Conservation (phyloP, 2,329 filamentous ascomycete genomes). For the Trichophyton schoenleinii region DNA sequence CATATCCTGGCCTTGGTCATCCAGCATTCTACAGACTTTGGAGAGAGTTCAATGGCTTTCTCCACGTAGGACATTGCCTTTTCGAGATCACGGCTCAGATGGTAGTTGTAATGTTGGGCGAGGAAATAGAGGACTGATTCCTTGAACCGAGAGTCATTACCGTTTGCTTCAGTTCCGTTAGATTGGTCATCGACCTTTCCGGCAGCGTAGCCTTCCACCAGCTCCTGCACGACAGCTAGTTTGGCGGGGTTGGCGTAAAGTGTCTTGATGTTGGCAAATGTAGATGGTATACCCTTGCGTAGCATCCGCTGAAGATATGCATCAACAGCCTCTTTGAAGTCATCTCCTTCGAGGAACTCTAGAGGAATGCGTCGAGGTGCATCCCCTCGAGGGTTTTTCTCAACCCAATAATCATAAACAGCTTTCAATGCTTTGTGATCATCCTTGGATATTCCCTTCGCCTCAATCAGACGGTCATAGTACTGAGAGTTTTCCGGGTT, state of each 20-base stretch:
- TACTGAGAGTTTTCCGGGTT: conserved; percentile 82
- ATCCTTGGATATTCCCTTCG: conserved; percentile 49
- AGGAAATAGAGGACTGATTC: conserved; percentile 82
- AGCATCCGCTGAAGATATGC: conserved; percentile 73
- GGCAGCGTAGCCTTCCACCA: conserved; percentile 67
- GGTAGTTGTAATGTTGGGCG: conserved; percentile 93
- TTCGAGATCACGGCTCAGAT: conserved; percentile 66
- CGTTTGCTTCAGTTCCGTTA: conserved; percentile 40
- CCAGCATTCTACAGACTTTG: conserved; percentile 76
- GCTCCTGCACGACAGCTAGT: conserved; percentile 57
- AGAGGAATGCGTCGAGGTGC: conserved; percentile 75
- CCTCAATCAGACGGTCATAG: conserved; percentile 63
- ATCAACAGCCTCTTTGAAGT: conserved; percentile 66
- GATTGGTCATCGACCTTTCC: conserved; percentile 37
- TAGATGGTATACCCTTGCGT: conserved; percentile 84
- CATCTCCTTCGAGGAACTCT: conserved; percentile 73
- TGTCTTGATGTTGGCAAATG: conserved; percentile 92
- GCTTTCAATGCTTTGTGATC: conserved; percentile 55
- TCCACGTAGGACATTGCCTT: conserved; percentile 77
- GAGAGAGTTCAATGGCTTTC: conserved; percentile 65
- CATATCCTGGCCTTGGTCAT: conserved; percentile 92
- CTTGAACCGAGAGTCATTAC: conserved; percentile 50
- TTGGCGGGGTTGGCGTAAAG: conserved; percentile 71
- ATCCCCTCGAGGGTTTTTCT: conserved; percentile 71
- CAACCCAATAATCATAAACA: conserved; percentile 69